phyloP scores from a whole-genome alignment of 225 moss, liverwort and hornwort genomes.

The Marchantia paleacea region DNA sequence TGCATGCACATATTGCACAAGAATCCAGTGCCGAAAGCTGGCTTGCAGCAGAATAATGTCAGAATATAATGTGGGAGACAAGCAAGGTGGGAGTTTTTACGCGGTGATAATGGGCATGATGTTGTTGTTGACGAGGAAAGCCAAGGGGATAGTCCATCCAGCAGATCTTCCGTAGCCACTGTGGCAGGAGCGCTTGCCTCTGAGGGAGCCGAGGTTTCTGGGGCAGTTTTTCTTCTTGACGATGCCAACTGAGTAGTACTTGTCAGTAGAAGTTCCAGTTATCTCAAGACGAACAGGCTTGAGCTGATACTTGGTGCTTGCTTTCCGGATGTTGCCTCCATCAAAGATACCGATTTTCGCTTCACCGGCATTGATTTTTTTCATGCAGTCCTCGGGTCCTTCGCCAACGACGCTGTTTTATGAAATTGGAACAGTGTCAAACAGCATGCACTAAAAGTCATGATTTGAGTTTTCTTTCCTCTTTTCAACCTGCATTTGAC shows the following conservation, averaged over 20 bases:
- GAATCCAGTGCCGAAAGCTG: too few species aligned
- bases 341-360: conserved; percentile 19
- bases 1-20: too few species aligned
- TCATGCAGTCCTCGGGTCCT: conserved; percentile 14
- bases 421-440: neutral
- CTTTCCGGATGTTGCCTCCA: conserved; percentile 10
- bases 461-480: too few species aligned
- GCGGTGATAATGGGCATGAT: conserved; percentile 27
- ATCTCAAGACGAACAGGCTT: conserved; percentile 12
- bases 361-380: neutral
- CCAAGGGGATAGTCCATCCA: conserved; percentile 44
- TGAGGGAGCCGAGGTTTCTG: conserved; percentile 20
- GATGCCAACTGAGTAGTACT: conserved; percentile 15
- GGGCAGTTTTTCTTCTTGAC: conserved; percentile 19
- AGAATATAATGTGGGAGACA: too few species aligned
- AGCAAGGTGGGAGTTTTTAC: too few species aligned
- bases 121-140: conserved; percentile 32
- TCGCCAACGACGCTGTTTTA: neutral
- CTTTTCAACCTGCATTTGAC: too few species aligned
- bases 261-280: neutral
- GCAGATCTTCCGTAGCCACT: conserved; percentile 47
- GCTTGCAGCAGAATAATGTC: too few species aligned
- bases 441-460: neutral
- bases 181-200: conserved; percentile 51
- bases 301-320: neutral